Conservation (phyloP, 257 asterid genomes). For the Perilla frutescens region DNA sequence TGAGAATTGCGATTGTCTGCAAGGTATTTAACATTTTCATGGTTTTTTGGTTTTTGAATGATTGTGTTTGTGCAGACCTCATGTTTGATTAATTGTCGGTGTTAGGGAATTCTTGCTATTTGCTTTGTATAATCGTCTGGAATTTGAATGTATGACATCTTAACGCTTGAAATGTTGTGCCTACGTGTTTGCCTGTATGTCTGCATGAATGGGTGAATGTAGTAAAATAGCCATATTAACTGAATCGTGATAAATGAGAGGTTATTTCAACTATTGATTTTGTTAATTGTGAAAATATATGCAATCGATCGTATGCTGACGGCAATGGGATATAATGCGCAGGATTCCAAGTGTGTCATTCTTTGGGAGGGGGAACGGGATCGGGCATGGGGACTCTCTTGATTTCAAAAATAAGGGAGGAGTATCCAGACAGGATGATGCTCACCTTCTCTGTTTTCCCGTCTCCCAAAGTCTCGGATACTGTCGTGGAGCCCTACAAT, state of each 20-base stretch:
- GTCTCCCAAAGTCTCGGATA: slow-evolving; percentile 40
- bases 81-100: slow-evolving; percentile 3
- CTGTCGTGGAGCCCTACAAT: slow-evolving; percentile 44
- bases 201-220: not conserved
- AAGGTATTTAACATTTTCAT: slow-evolving; percentile 31
- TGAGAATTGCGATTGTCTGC: slow-evolving; percentile 49
- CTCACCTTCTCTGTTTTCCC: slow-evolving; percentile 42
- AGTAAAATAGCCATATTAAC: too few species aligned
- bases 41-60: not conserved
- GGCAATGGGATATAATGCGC: not conserved
- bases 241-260: not conserved
- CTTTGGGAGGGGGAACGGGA: slow-evolving; percentile 42
- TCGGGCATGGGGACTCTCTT: slow-evolving; percentile 42
- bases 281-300: not conserved
- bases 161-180: not conserved
- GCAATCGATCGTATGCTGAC: not conserved
- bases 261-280: not conserved
- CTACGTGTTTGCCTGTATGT: not conserved
- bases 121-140: not conserved
- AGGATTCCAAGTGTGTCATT: slow-evolving; percentile 45
- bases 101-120: not conserved
- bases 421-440: slow-evolving; percentile 45
- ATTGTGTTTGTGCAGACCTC: not conserved
- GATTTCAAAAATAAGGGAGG: slow-evolving; percentile 41
- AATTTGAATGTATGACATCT: too few species aligned